phyloP scores from a whole-genome alignment of 306 rosid genomes.

The Abrus pulchellus region DNA sequence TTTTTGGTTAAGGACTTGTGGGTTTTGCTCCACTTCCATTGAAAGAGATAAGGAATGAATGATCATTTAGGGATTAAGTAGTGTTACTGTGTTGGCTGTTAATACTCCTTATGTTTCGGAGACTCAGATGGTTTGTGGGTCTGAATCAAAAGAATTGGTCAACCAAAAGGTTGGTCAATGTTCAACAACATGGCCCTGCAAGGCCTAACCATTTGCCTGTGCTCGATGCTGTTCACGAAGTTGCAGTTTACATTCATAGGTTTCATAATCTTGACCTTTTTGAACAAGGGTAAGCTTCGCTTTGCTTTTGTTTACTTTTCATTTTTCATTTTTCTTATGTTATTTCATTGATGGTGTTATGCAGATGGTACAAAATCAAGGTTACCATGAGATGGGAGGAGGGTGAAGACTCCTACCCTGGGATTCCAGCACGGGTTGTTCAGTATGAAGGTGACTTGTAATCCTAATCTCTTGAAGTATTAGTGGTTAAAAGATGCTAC shows the following conservation, averaged over 20 bases:
- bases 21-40: slow-evolving; percentile 45
- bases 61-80: slow-evolving; percentile 44
- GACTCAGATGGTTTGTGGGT: slow-evolving; percentile 79
- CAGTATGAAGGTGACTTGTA: slow-evolving; percentile 84
- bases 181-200: slow-evolving; percentile 59
- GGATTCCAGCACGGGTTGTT: slow-evolving; percentile 93
- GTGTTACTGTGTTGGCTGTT: slow-evolving; percentile 36
- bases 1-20: slow-evolving; percentile 43
- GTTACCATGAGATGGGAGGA: slow-evolving; percentile 85
- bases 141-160: slow-evolving; percentile 66
- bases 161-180: slow-evolving; percentile 74
- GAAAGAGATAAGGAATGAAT: slow-evolving; percentile 54
- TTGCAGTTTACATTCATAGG: slow-evolving; percentile 90
- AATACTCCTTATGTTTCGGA: slow-evolving; percentile 76
- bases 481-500: slow-evolving; percentile 32
- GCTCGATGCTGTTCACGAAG: slow-evolving; percentile 82
- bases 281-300: slow-evolving; percentile 77
- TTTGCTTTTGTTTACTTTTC: slow-evolving; percentile 23
- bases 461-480: slow-evolving; percentile 31
- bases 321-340: neutral
- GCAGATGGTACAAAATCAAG: slow-evolving; percentile 92
- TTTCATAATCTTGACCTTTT: slow-evolving; percentile 97
- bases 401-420: slow-evolving; percentile 62
- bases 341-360: slow-evolving; percentile 28
- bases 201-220: slow-evolving; percentile 62